phyloP scores from a whole-genome alignment of 73 alveolate genomes.

The Stentor roeselii region DNA sequence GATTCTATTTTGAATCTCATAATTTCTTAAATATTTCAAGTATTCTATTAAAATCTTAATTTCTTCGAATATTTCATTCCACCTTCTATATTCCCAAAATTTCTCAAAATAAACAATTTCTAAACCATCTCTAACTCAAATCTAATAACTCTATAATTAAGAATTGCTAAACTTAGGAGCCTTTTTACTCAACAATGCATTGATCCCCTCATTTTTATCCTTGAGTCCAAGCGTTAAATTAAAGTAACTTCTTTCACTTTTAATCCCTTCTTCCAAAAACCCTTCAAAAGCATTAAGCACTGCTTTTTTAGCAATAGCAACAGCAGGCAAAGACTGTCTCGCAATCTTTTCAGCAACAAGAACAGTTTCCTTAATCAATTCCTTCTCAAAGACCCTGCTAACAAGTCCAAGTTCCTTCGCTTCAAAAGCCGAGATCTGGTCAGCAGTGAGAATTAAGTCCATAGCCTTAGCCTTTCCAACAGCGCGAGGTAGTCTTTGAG shows the following conservation, averaged over 20 bases:
- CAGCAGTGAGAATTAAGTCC: slow-evolving; percentile 79
- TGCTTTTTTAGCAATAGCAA: slow-evolving; percentile 67
- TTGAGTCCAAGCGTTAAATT: slow-evolving; percentile 31
- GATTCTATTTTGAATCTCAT: too few species aligned
- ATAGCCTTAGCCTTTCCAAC: slow-evolving; percentile 85
- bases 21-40: too few species aligned
- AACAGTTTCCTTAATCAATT: slow-evolving; percentile 43
- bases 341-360: slow-evolving; percentile 64
- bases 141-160: too few species aligned
- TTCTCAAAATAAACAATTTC: too few species aligned
- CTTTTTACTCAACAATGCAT: neutral
- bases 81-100: too few species aligned
- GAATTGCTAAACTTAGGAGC: slow-evolving; percentile 18
- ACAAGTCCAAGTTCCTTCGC: slow-evolving; percentile 71
- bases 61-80: too few species aligned
- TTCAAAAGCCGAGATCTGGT: slow-evolving; percentile 65
- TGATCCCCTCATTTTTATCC: slow-evolving; percentile 32
- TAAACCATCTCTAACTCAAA: too few species aligned
- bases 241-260: slow-evolving; percentile 47
- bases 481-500: slow-evolving; percentile 74
- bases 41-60: too few species aligned
- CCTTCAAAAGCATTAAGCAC: slow-evolving; percentile 42
- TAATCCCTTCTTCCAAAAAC: slow-evolving; percentile 34
- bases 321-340: slow-evolving; percentile 44
- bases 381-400: slow-evolving; percentile 41